Percentiles rank a stretch among this genome's conserved stretches.
These are phyloP conservation scores for Entomortierella beljakovae DNA, from an alignment of 192 early-diverging fungal species.

Conservation along the genomic window DNA sequence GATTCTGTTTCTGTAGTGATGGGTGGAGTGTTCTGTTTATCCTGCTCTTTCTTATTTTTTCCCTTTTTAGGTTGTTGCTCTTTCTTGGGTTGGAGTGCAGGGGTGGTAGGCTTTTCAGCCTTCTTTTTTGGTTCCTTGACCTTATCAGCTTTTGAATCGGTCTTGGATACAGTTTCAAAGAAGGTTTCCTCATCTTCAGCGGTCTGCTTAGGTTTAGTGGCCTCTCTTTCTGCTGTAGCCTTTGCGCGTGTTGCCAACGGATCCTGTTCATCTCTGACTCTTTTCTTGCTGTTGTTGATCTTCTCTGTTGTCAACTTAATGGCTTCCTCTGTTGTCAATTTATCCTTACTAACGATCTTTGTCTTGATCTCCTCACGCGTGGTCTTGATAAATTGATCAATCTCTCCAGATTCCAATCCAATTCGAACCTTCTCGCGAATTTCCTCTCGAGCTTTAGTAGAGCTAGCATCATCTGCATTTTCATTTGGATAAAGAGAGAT, in stretches of 20 bases:
- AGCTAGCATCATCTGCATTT: slow-evolving; percentile 35
- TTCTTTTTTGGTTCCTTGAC: neutral
- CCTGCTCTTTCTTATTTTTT: slow-evolving; percentile 10
- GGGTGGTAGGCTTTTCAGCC: neutral
- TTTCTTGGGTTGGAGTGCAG: neutral
- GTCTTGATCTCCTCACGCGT: slow-evolving; percentile 35
- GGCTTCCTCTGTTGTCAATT: slow-evolving; percentile 24
- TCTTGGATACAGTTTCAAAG: slow-evolving; percentile 27
- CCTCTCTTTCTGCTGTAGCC: slow-evolving; percentile 31
- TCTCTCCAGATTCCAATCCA: slow-evolving; percentile 33
- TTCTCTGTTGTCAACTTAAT: slow-evolving; percentile 39
- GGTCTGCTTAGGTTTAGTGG: slow-evolving; percentile 7
- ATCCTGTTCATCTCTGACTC: slow-evolving; percentile 17
- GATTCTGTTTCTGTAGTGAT: neutral
- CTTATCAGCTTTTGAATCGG: neutral
- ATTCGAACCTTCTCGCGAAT: slow-evolving; percentile 49
- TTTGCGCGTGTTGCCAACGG: slow-evolving; percentile 34
- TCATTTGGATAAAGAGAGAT: slow-evolving; percentile 55
- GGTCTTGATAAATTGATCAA: slow-evolving; percentile 32
- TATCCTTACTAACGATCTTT: slow-evolving; percentile 43
- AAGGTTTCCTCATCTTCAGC: slow-evolving; percentile 31
- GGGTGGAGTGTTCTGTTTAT: neutral
- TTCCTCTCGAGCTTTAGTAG: slow-evolving; percentile 12
- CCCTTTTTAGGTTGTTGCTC: slow-evolving; percentile 6
- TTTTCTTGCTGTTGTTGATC: slow-evolving; percentile 41